These are phyloP conservation scores for Naematelia aurantialba DNA, from an alignment of 768 basidiomycete species.

Conservation along the genomic window DNA sequence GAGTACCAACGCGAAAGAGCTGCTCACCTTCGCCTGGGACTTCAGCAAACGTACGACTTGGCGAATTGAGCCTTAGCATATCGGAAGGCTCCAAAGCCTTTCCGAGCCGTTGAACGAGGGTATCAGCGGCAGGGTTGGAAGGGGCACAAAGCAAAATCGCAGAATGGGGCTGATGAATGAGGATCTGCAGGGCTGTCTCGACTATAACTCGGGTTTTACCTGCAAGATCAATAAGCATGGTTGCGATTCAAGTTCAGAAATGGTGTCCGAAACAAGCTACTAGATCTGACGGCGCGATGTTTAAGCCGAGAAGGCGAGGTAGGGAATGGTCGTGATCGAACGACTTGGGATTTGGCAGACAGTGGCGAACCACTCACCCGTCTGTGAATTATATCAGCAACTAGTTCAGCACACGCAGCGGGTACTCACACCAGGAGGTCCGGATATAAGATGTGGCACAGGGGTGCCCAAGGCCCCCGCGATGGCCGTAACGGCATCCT, in stretches of 20 bases:
- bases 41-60: slow-evolving; percentile 49
- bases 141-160: slow-evolving; percentile 48
- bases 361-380: too few species aligned
- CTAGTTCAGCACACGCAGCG: too few species aligned
- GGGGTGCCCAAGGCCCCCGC: too few species aligned
- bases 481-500: too few species aligned
- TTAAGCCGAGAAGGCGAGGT: too few species aligned
- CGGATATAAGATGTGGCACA: slow-evolving; percentile 49
- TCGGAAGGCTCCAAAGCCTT: slow-evolving; percentile 19
- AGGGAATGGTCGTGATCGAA: too few species aligned
- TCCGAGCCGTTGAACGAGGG: slow-evolving; percentile 43
- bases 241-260: not conserved
- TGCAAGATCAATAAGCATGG: not conserved
- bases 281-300: too few species aligned
- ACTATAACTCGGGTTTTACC: slow-evolving; percentile 46
- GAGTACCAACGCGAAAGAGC: too few species aligned
- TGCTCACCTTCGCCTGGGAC: slow-evolving; percentile 31
- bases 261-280: too few species aligned
- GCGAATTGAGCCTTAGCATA: slow-evolving; percentile 47
- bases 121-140: slow-evolving; percentile 50
- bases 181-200: slow-evolving; percentile 47
- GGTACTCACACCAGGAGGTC: slow-evolving; percentile 45
- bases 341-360: too few species aligned
- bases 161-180: slow-evolving; percentile 30
- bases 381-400: too few species aligned